Evolutionary conservation across 2,329 filamentous ascomycete genomes (phyloP).

Genomic region (Fusarium virguliforme): DNA sequence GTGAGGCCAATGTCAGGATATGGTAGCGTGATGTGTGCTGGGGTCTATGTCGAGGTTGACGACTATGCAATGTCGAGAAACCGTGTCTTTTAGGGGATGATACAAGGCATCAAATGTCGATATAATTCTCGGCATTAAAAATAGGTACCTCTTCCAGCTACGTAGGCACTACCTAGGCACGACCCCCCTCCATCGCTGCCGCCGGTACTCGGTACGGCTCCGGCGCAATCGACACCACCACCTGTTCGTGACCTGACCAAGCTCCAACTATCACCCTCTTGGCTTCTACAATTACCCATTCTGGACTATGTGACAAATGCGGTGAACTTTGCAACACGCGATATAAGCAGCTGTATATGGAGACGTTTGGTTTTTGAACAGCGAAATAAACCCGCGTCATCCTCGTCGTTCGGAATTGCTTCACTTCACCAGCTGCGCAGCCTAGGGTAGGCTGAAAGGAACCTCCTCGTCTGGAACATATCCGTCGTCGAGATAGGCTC

Average conservation of each 20-base stretch:
- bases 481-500: conserved; percentile 24
- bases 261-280: conserved; percentile 17
- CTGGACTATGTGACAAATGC: not conserved
- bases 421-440: conserved; percentile 3
- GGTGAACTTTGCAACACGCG: not conserved
- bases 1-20: conserved; percentile 5
- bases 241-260: conserved; percentile 26
- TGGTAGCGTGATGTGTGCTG: conserved; percentile 3
- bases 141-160: conserved; percentile 12
- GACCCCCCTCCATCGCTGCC: conserved; percentile 2
- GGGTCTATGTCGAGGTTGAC: not conserved
- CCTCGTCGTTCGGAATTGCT: not conserved
- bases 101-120: conserved; percentile 1
- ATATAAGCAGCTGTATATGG: not conserved
- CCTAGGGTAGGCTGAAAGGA: conserved; percentile 21
- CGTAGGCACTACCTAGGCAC: not conserved
- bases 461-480: conserved; percentile 32
- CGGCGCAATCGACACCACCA: conserved; percentile 33
- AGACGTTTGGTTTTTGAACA: not conserved
- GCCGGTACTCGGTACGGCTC: conserved; percentile 35
- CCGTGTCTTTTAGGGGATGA: not conserved
- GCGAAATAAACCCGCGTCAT: not conserved
- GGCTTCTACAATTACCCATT: conserved; percentile 6
- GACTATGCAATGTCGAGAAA: not conserved
- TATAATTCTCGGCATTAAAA: conserved; percentile 3